Conservation (phyloP, 108 stramenopile genomes). For the Conticribra weissflogii region DNA sequence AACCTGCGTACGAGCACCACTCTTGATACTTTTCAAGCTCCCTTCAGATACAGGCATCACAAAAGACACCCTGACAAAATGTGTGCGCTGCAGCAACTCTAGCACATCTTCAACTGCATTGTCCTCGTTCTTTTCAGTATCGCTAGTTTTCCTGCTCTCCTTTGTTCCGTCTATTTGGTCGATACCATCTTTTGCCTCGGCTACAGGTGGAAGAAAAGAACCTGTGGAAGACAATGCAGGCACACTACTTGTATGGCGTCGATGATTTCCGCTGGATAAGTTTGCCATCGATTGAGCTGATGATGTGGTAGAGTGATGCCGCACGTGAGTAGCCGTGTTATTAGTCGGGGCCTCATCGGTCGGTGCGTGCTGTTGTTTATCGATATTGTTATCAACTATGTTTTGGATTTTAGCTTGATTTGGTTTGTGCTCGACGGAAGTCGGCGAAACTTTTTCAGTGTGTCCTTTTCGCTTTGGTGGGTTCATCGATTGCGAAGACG, state of each 20-base stretch:
- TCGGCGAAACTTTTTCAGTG: too few species aligned
- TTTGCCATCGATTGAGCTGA: too few species aligned
- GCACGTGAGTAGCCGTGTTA: too few species aligned
- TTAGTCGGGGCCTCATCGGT: too few species aligned
- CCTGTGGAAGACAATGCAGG: constrained; percentile 3
- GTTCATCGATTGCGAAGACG: background rate
- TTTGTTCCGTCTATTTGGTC: background rate
- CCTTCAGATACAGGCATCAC: constrained; percentile 77
- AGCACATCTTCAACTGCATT: constrained; percentile 30
- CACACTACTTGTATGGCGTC: constrained; percentile 14
- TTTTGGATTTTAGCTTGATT: too few species aligned
- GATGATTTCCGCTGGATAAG: background rate
- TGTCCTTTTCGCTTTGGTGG: too few species aligned
- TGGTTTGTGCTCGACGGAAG: too few species aligned
- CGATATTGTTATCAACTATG: too few species aligned
- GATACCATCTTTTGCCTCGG: constrained; percentile 6
- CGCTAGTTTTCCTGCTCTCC: constrained; percentile 4
- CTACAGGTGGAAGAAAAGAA: constrained; percentile 6
- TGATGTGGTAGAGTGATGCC: too few species aligned
- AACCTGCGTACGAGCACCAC: constrained; percentile 75
- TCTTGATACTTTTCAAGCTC: constrained; percentile 76
- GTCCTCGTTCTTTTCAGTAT: background rate
- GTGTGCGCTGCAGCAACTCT: constrained; percentile 58
- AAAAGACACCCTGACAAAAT: constrained; percentile 71
- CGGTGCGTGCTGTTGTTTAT: too few species aligned